phyloP scores from a whole-genome alignment of 768 basidiomycete species.

The Gloeophyllum trabeum region DNA sequence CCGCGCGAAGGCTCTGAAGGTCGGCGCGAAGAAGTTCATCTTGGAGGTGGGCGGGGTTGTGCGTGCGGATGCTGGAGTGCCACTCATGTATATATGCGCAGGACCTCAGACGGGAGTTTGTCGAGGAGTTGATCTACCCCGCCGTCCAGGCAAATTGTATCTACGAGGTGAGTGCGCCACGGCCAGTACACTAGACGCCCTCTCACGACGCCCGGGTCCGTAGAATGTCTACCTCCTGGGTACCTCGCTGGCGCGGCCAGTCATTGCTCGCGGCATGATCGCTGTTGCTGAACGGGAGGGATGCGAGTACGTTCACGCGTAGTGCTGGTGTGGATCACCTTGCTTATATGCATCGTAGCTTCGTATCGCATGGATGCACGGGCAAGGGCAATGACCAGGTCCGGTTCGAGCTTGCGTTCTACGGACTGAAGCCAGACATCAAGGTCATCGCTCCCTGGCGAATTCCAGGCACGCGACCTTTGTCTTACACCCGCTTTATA shows the following conservation, averaged over 20 bases:
- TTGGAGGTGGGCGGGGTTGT: conserved; percentile 22
- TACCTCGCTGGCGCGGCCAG: conserved; percentile 94
- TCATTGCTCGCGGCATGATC: conserved; percentile 99
- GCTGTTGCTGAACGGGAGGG: conserved; percentile 80
- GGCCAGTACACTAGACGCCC: neutral
- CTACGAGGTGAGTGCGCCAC: conserved; percentile 62
- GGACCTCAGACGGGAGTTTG: conserved; percentile 92
- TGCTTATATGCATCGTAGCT: conserved; percentile 33
- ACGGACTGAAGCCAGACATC: conserved; percentile 96
- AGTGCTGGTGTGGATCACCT: neutral
- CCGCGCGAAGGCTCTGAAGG: conserved; percentile 33
- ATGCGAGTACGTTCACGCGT: conserved; percentile 69
- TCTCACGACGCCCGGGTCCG: neutral
- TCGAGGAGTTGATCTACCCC: conserved; percentile 94
- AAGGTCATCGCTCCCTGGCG: conserved; percentile 99
- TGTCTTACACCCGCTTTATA: neutral
- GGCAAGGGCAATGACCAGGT: conserved; percentile 99
- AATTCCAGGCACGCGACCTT: conserved; percentile 55
- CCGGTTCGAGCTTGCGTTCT: conserved; percentile 98
- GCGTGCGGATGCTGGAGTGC: neutral
- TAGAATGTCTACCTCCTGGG: conserved; percentile 95
- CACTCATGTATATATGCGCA: conserved; percentile 15
- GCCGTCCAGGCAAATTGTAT: conserved; percentile 98
- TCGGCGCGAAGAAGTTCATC: conserved; percentile 41
- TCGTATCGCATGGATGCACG: conserved; percentile 96